phyloP scores from a whole-genome alignment of 805 yeast genomes.

The Wickerhamomyces chambardii region DNA sequence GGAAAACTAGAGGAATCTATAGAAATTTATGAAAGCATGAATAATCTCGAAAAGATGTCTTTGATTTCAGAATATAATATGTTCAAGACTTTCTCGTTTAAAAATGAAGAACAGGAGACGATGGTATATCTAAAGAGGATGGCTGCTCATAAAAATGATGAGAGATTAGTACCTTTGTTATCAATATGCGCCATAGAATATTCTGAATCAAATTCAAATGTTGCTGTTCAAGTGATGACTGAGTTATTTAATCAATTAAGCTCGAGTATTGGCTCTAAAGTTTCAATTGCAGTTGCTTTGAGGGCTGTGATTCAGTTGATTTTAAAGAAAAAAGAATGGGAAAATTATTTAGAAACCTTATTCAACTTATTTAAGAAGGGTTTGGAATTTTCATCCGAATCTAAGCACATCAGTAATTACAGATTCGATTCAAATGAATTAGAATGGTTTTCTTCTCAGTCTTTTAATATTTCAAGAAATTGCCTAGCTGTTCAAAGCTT shows the following conservation, averaged over 20 bases:
- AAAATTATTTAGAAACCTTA: constrained; percentile 6
- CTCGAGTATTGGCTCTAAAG: constrained; percentile 5
- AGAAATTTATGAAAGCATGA: constrained; percentile 16
- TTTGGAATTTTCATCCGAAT: constrained; percentile 5
- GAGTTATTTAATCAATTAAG: constrained; percentile 17
- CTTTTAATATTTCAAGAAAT: constrained; percentile 22
- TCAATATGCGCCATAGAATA: constrained; percentile 24
- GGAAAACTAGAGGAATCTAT: constrained; percentile 14
- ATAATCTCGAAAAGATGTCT: constrained; percentile 9
- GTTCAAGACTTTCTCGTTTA: constrained; percentile 14
- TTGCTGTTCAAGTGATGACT: constrained; percentile 18
- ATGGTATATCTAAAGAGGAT: constrained; percentile 22
- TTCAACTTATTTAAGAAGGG: constrained; percentile 6
- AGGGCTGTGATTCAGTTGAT: constrained; percentile 23
- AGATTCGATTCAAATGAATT: constrained; percentile 22
- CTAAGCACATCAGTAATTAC: constrained; percentile 2
- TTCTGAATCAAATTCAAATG: constrained; percentile 14
- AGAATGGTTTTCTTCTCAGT: constrained; percentile 30
- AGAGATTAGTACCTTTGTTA: constrained; percentile 22
- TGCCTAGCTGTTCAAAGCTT: constrained; percentile 11
- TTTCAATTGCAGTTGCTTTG: constrained; percentile 18
- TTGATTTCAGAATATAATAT: constrained; percentile 24
- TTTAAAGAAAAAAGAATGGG: constrained; percentile 15
- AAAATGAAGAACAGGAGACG: constrained; percentile 8
- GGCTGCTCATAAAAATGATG: constrained; percentile 21